Conservation (phyloP, 1,139 yeast species). For the Kodamaea arcana region DNA sequence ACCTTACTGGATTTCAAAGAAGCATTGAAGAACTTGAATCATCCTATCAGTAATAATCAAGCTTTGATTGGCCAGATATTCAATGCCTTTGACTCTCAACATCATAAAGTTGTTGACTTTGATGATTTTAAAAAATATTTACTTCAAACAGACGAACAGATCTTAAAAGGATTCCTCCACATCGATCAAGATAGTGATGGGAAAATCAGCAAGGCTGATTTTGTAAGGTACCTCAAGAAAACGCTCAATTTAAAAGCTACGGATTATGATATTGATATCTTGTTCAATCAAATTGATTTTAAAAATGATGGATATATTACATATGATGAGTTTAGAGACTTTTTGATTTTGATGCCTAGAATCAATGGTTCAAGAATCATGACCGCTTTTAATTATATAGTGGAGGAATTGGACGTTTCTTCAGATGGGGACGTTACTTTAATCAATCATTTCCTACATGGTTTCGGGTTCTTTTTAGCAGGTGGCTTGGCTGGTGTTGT, state of each 20-base stretch:
- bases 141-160: conserved; percentile 62
- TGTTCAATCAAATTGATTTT: conserved; percentile 59
- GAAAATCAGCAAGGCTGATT: conserved; percentile 59
- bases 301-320: conserved; percentile 69
- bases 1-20: conserved; percentile 50
- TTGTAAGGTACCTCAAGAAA: conserved; percentile 56
- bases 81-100: conserved; percentile 52
- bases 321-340: conserved; percentile 82
- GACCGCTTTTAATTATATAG: conserved; percentile 78
- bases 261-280: conserved; percentile 49
- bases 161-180: conserved; percentile 61
- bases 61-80: conserved; percentile 56
- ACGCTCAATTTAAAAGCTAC: conserved; percentile 53
- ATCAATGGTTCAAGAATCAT: conserved; percentile 62
- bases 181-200: conserved; percentile 81
- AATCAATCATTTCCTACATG: conserved; percentile 72
- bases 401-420: conserved; percentile 73
- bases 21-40: conserved; percentile 52
- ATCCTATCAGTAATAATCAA: conserved; percentile 65
- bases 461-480: conserved; percentile 86
- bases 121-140: conserved; percentile 61
- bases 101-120: conserved; percentile 55
- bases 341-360: conserved; percentile 77
- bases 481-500: conserved; percentile 97
- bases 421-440: conserved; percentile 92